Percentiles rank a stretch among this genome's conserved stretches.
Evolutionary conservation across 2,329 filamentous ascomycete species (phyloP).

Genomic region (Daldinia sp.): DNA sequence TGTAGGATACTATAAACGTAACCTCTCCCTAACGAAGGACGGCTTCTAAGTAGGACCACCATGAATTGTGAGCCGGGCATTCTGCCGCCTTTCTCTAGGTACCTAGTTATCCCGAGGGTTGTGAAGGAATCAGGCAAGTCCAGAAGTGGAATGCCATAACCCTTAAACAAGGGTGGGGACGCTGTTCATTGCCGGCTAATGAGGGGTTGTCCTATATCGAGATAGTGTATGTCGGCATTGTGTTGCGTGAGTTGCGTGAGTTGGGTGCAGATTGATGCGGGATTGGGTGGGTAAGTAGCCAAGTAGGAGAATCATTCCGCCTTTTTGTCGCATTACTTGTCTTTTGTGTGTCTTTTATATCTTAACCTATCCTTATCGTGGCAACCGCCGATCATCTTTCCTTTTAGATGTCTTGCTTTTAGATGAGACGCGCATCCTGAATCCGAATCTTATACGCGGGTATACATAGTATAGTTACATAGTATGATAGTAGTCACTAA

Average conservation of each 20-base stretch:
- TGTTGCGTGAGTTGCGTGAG: constrained; percentile 27
- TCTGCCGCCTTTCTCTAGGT: constrained; percentile 26
- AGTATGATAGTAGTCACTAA: too few species aligned
- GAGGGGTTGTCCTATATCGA: constrained; percentile 39
- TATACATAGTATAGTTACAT: neutral
- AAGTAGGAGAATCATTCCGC: constrained; percentile 43
- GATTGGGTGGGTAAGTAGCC: too few species aligned
- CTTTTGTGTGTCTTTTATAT: too few species aligned
- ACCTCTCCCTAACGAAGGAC: constrained; percentile 16
- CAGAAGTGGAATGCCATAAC: constrained; percentile 17
- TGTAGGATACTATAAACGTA: constrained; percentile 2
- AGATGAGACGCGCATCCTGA: neutral
- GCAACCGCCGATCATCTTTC: neutral
- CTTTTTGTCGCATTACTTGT: constrained; percentile 18
- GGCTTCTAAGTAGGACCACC: constrained; percentile 4
- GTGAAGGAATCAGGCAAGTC: constrained; percentile 22
- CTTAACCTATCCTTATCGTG: too few species aligned
- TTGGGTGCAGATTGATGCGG: too few species aligned
- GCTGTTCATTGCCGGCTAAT: constrained; percentile 41
- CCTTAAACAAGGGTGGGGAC: constrained; percentile 29
- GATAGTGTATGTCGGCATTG: constrained; percentile 35
- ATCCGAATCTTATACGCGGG: neutral
- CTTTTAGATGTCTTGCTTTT: neutral
- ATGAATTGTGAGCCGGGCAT: constrained; percentile 11
- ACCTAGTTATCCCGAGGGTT: constrained; percentile 32